These are phyloP conservation scores for Phytopythium delawarense DNA, from an alignment of 352 stramenopile genomes.

Conservation along the genomic window DNA sequence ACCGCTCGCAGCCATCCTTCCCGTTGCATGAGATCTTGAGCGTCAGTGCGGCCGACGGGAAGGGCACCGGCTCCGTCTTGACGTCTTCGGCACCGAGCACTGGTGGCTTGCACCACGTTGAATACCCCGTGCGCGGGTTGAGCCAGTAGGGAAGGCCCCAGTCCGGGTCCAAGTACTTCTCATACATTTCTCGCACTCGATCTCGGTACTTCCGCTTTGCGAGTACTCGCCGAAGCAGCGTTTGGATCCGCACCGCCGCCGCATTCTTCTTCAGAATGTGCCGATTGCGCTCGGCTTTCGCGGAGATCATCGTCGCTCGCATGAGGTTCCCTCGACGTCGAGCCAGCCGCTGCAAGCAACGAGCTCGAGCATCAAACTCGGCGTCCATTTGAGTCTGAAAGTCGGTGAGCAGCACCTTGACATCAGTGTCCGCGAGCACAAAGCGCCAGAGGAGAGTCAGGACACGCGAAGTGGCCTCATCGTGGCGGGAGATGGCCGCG, in stretches of 20 bases:
- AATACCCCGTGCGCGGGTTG: slow-evolving; percentile 58
- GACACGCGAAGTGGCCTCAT: slow-evolving; percentile 32
- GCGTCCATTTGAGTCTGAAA: neutral
- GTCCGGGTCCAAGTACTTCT: slow-evolving; percentile 69
- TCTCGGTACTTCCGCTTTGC: slow-evolving; percentile 23
- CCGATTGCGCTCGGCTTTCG: slow-evolving; percentile 15
- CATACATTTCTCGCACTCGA: slow-evolving; percentile 43
- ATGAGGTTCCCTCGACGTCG: slow-evolving; percentile 15
- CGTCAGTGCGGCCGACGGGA: slow-evolving; percentile 26
- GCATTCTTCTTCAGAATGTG: slow-evolving; percentile 8
- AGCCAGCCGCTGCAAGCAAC: slow-evolving; percentile 33
- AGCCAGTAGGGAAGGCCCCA: slow-evolving; percentile 67
- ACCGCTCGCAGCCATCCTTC: slow-evolving; percentile 28
- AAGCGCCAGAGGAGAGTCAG: slow-evolving; percentile 44
- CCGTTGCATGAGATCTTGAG: slow-evolving; percentile 46
- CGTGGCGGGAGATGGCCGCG: slow-evolving; percentile 5
- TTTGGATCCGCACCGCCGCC: slow-evolving; percentile 34
- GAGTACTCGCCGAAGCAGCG: slow-evolving; percentile 22
- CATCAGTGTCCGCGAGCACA: slow-evolving; percentile 28
- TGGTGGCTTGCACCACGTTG: slow-evolving; percentile 63
- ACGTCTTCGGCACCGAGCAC: slow-evolving; percentile 56
- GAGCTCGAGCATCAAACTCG: neutral
- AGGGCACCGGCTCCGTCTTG: slow-evolving; percentile 36
- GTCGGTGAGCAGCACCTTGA: slow-evolving; percentile 7
- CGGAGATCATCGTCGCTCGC: slow-evolving; percentile 18